Conservation (phyloP, 331 rosid species). For the Cydonia oblonga region DNA sequence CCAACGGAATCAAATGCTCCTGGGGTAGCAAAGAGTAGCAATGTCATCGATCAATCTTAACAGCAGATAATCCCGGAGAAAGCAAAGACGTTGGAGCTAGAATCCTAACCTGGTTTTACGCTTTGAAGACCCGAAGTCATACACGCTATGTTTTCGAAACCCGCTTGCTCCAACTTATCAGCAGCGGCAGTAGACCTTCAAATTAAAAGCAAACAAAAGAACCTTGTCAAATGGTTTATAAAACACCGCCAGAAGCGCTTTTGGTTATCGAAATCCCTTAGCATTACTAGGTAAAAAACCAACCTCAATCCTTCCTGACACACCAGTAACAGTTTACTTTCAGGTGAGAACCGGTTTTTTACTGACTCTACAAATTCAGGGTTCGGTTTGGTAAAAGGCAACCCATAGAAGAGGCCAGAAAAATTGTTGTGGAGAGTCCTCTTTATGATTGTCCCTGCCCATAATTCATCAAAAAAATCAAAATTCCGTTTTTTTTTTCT, state of each 20-base stretch:
- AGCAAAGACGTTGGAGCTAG: not conserved
- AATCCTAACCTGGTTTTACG: slow-evolving; percentile 53
- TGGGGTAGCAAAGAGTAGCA: slow-evolving; percentile 5
- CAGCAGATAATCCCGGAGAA: not conserved
- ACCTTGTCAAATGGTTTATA: not conserved
- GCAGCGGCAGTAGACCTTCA: slow-evolving; percentile 86
- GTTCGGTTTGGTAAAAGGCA: slow-evolving; percentile 74
- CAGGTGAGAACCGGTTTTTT: slow-evolving; percentile 52
- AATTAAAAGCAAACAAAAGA: slow-evolving; percentile 20
- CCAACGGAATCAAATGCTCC: slow-evolving; percentile 82
- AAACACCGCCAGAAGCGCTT: not conserved
- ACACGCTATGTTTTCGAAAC: slow-evolving; percentile 65
- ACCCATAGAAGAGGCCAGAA: slow-evolving; percentile 78
- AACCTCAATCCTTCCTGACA: slow-evolving; percentile 97
- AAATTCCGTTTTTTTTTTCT: not conserved
- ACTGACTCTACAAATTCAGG: slow-evolving; percentile 69
- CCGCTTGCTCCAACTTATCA: slow-evolving; percentile 54
- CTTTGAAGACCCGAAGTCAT: slow-evolving; percentile 81
- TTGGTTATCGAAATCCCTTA: not conserved
- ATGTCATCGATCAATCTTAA: too few species aligned
- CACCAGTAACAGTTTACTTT: slow-evolving; percentile 62
- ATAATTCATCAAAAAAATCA: not conserved
- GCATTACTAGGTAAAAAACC: slow-evolving; percentile 4
- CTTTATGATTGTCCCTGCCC: slow-evolving; percentile 66
- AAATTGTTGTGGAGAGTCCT: slow-evolving; percentile 88